These are phyloP conservation scores for Cryptosporidium parvum DNA, from an alignment of 169 alveolate genomes.

Conservation along the genomic window DNA sequence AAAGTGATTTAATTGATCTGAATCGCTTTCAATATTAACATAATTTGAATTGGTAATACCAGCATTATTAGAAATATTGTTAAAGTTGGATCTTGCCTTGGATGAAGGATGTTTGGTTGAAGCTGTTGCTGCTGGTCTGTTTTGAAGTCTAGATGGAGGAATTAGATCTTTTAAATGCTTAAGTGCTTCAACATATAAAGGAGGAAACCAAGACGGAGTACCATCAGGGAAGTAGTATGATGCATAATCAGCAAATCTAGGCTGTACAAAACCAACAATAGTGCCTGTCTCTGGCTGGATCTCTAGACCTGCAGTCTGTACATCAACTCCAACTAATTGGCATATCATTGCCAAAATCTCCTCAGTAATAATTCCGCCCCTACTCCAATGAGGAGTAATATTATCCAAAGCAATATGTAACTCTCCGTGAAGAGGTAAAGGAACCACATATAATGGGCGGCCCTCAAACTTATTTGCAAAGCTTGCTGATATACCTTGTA, in stretches of 20 bases:
- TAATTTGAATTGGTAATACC: background rate
- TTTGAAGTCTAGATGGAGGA: conserved; percentile 72
- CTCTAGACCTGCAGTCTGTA: conserved; percentile 71
- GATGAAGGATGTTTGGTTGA: conserved; percentile 14
- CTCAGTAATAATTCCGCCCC: conserved; percentile 62
- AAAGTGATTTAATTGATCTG: background rate
- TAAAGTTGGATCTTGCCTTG: background rate
- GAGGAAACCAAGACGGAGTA: conserved; percentile 76
- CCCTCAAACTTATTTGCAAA: conserved; percentile 72
- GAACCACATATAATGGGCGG: conserved; percentile 72
- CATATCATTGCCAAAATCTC: conserved; percentile 75
- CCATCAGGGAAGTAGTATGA: conserved; percentile 74
- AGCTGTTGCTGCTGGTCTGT: conserved; percentile 15
- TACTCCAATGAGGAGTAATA: conserved; percentile 76
- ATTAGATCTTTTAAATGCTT: conserved; percentile 49
- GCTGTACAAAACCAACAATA: conserved; percentile 66
- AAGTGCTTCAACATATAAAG: conserved; percentile 70
- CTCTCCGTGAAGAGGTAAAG: conserved; percentile 71
- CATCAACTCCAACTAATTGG: conserved; percentile 69
- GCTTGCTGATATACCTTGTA: conserved; percentile 70
- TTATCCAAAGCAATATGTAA: conserved; percentile 68
- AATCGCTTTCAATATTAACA: background rate
- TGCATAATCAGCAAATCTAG: conserved; percentile 76
- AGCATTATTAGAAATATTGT: background rate
- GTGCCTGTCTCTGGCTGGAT: conserved; percentile 76